These are phyloP conservation scores for Staphylotrichum longicolle DNA, from an alignment of 495 filamentous ascomycete genomes.

Conservation along the genomic window DNA sequence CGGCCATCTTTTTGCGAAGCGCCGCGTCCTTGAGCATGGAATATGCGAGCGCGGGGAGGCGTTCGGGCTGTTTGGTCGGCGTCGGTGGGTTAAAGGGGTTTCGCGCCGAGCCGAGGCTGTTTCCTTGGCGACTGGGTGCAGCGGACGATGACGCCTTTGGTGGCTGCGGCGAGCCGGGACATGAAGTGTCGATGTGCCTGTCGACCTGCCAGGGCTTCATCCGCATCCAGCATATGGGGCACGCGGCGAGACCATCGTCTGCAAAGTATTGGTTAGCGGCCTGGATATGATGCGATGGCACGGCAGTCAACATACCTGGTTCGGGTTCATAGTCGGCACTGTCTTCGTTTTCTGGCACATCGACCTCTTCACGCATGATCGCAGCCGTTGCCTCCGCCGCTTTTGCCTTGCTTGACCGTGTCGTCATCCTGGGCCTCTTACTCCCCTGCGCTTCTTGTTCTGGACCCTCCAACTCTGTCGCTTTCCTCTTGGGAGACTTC, in stretches of 20 bases:
- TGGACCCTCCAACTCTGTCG: conserved; percentile 46
- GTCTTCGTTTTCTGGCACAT: conserved; percentile 33
- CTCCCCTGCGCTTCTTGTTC: conserved; percentile 29
- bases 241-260: conserved; percentile 75
- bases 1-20: conserved; percentile 74
- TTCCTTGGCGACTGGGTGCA: conserved; percentile 26
- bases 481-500: conserved; percentile 50
- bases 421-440: conserved; percentile 49
- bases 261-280: conserved; percentile 29
- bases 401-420: conserved; percentile 42
- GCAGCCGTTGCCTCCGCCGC: conserved; percentile 37
- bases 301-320: conserved; percentile 27
- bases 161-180: conserved; percentile 39
- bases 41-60: conserved; percentile 77
- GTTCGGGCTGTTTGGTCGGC: conserved; percentile 37
- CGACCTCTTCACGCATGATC: conserved; percentile 38
- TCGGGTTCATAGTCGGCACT: conserved; percentile 31
- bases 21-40: conserved; percentile 71
- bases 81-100: conserved; percentile 17
- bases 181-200: conserved; percentile 69
- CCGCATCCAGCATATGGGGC: conserved; percentile 72
- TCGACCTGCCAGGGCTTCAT: conserved; percentile 78
- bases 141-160: conserved; percentile 6
- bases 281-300: too few species aligned
- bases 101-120: conserved; percentile 21